phyloP scores from a whole-genome alignment of 495 filamentous ascomycete species.

The Filosporella fistucella region DNA sequence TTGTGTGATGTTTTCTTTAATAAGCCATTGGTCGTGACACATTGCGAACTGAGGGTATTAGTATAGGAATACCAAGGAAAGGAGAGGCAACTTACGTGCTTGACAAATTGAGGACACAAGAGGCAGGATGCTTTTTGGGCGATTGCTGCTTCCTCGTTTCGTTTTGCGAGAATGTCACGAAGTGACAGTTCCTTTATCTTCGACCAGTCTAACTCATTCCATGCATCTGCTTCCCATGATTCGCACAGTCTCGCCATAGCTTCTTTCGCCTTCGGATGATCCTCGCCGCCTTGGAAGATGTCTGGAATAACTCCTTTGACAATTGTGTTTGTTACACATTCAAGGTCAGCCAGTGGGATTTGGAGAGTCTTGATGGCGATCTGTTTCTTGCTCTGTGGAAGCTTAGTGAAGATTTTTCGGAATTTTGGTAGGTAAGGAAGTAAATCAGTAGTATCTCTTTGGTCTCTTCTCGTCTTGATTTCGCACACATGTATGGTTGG shows the following conservation, averaged over 20 bases:
- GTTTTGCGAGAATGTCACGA: conserved; percentile 66
- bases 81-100: conserved; percentile 69
- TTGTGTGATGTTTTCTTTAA: conserved; percentile 83
- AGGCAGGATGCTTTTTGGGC: conserved; percentile 55
- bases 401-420: conserved; percentile 49
- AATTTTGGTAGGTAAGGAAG: conserved; percentile 73
- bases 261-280: conserved; percentile 42
- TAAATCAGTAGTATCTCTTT: conserved; percentile 70
- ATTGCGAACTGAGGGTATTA: conserved; percentile 63
- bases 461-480: conserved; percentile 55
- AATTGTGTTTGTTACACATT: conserved; percentile 72
- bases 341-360: conserved; percentile 67
- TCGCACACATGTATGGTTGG: conserved; percentile 75
- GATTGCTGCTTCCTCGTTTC: conserved; percentile 53
- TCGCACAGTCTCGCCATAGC: conserved; percentile 57
- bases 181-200: conserved; percentile 74
- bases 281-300: conserved; percentile 42
- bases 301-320: conserved; percentile 57
- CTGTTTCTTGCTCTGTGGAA: conserved; percentile 52
- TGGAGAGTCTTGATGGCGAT: conserved; percentile 60
- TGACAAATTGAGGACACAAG: conserved; percentile 69
- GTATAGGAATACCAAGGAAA: too few relatives aligned
- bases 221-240: conserved; percentile 66
- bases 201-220: conserved; percentile 83
- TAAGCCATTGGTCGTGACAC: conserved; percentile 91